Evolutionary conservation across 2,329 filamentous ascomycete genomes (phyloP).

Genomic region (Paraphaeosphaeria sporulosa): DNA sequence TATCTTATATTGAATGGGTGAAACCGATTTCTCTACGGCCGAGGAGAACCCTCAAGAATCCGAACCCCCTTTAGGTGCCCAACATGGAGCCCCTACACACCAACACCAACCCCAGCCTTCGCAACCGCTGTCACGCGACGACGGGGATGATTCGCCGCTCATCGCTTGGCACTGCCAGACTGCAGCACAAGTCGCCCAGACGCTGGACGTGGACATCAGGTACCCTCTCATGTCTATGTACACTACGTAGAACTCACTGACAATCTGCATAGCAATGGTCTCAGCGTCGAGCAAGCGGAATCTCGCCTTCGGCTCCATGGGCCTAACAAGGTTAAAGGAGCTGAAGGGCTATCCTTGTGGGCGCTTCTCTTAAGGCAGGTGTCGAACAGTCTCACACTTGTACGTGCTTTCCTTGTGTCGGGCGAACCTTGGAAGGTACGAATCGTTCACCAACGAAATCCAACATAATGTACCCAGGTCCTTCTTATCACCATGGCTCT

Average conservation of each 20-base stretch:
- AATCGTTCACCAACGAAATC: no score
- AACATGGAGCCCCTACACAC: conserved; percentile 40
- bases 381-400: conserved; percentile 77
- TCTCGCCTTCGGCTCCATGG: conserved; percentile 72
- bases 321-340: conserved; percentile 74
- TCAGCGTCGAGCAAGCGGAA: conserved; percentile 68
- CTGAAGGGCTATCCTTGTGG: conserved; percentile 75
- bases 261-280: conserved; percentile 59
- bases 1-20: conserved; percentile 52
- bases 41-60: conserved; percentile 51
- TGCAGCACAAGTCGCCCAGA: conserved; percentile 45
- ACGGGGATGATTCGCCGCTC: conserved; percentile 30
- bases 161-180: conserved; percentile 47
- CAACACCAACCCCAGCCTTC: conserved; percentile 27
- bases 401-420: conserved; percentile 43
- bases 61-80: conserved; percentile 53
- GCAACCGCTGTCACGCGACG: conserved; percentile 30
- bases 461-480: conserved; percentile 58
- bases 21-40: conserved; percentile 49
- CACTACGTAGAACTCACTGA: conserved; percentile 26
- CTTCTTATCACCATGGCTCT: conserved; percentile 77
- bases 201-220: conserved; percentile 46
- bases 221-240: conserved; percentile 21
- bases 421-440: no score
- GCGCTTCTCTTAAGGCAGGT: conserved; percentile 79